These are phyloP conservation scores for Tylopilus balloui DNA, from an alignment of 768 basidiomycete genomes.

Conservation along the genomic window DNA sequence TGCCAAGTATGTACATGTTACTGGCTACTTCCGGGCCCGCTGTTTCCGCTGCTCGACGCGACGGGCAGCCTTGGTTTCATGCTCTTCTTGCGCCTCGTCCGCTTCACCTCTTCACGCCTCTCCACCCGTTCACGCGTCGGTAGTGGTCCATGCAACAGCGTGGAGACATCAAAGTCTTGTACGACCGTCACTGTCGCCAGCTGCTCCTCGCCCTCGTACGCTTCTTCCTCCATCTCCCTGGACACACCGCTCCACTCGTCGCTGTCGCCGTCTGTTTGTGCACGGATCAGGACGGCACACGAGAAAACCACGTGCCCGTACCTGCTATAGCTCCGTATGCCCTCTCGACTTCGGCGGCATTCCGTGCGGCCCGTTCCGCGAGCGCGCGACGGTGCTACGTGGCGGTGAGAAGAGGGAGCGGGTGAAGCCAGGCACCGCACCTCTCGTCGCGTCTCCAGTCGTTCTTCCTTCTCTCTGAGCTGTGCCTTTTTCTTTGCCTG, in stretches of 20 bases:
- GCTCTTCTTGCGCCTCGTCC: slow-evolving; percentile 21
- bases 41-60: slow-evolving; percentile 59
- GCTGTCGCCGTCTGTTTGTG: slow-evolving; percentile 29
- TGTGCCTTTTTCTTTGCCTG: slow-evolving; percentile 68
- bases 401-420: slow-evolving; percentile 10
- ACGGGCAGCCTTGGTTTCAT: slow-evolving; percentile 54
- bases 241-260: slow-evolving; percentile 48
- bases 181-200: slow-evolving; percentile 88
- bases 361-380: slow-evolving; percentile 71
- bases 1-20: slow-evolving; percentile 2
- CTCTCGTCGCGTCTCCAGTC: slow-evolving; percentile 71
- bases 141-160: slow-evolving; percentile 47
- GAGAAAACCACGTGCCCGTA: slow-evolving; percentile 23
- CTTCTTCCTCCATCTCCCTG: slow-evolving; percentile 53
- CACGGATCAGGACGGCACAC: slow-evolving; percentile 11
- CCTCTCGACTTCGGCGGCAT: slow-evolving; percentile 71
- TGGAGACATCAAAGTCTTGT: slow-evolving; percentile 82
- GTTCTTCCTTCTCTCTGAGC: slow-evolving; percentile 72
- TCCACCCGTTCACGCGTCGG: background rate
- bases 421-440: slow-evolving; percentile 39
- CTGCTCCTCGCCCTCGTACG: slow-evolving; percentile 79
- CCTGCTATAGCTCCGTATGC: slow-evolving; percentile 58
- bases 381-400: slow-evolving; percentile 71
- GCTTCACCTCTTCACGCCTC: background rate
- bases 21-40: slow-evolving; percentile 44